Conservation (phyloP, 495 filamentous ascomycete species). For the Pseudotulostoma volvatum region DNA sequence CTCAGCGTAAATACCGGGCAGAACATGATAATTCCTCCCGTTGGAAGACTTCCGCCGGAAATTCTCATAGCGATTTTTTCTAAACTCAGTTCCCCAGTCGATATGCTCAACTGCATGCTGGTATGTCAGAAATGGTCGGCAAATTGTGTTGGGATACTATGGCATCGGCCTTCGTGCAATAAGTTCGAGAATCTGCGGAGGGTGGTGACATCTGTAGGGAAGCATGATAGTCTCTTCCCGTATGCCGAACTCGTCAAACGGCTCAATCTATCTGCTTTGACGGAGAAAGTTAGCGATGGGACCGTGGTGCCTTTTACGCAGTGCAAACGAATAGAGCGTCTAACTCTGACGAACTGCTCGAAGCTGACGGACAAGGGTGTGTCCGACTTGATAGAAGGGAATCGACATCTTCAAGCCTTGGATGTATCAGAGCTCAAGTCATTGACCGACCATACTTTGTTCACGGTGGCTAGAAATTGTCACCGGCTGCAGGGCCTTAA, state of each 20-base stretch:
- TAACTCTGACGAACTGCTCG: constrained; percentile 85
- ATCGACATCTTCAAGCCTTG: constrained; percentile 68
- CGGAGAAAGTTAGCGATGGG: constrained; percentile 67
- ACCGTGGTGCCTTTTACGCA: constrained; percentile 64
- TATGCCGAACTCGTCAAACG: constrained; percentile 81
- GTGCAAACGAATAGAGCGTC: constrained; percentile 82
- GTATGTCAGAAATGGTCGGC: constrained; percentile 85
- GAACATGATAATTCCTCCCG: constrained; percentile 45
- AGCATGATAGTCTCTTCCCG: constrained; percentile 54
- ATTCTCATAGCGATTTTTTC: constrained; percentile 85
- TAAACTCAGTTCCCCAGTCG: constrained; percentile 54
- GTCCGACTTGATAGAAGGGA: constrained; percentile 61
- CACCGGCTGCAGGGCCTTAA: constrained; percentile 81
- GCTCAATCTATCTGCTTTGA: constrained; percentile 71
- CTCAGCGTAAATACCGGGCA: constrained; percentile 41
- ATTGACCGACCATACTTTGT: constrained; percentile 71
- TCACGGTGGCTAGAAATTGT: constrained; percentile 67
- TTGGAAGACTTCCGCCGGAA: constrained; percentile 78
- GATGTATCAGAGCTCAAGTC: constrained; percentile 70
- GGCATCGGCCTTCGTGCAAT: constrained; percentile 85
- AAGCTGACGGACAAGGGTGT: constrained; percentile 72
- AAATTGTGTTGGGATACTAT: constrained; percentile 83
- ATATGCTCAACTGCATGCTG: constrained; percentile 77
- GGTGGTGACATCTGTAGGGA: constrained; percentile 60
- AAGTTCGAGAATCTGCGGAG: constrained; percentile 62